Conservation (phyloP, 108 stramenopile species). For the Nitzschia inconspicua region DNA sequence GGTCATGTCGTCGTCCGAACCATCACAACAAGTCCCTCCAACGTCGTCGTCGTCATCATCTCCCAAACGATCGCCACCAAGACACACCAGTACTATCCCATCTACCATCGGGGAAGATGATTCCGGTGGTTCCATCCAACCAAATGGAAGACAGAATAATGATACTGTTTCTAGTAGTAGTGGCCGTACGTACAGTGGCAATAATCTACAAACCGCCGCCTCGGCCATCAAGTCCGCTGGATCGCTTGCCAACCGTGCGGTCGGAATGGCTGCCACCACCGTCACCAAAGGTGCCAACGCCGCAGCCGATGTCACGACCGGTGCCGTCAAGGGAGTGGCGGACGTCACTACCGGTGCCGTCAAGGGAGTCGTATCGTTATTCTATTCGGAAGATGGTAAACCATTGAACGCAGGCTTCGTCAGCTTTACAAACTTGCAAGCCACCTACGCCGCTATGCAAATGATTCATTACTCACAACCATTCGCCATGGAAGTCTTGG, state of each 20-base stretch:
- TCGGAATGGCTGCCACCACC: background rate
- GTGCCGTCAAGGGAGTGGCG: background rate
- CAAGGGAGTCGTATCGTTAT: background rate
- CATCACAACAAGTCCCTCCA: no score
- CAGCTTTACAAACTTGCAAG: conserved; percentile 28
- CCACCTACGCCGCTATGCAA: conserved; percentile 36
- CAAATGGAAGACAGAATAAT: no score
- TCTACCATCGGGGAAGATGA: no score
- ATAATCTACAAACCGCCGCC: no score
- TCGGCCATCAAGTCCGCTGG: background rate
- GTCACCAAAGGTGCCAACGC: background rate
- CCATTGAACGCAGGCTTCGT: conserved; percentile 43
- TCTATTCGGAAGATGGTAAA: conserved; percentile 18
- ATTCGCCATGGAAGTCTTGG: conserved; percentile 40
- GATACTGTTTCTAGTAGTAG: no score
- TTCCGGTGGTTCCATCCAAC: no score
- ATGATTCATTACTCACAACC: conserved; percentile 35
- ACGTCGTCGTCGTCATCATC: no score
- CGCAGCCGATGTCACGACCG: background rate
- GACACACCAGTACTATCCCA: no score
- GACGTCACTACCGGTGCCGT: background rate
- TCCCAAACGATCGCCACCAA: no score
- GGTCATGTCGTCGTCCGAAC: no score
- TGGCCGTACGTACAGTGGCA: no score
- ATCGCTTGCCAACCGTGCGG: background rate